Conservation (phyloP, 2,329 filamentous ascomycete genomes). For the Fusarium sp. region DNA sequence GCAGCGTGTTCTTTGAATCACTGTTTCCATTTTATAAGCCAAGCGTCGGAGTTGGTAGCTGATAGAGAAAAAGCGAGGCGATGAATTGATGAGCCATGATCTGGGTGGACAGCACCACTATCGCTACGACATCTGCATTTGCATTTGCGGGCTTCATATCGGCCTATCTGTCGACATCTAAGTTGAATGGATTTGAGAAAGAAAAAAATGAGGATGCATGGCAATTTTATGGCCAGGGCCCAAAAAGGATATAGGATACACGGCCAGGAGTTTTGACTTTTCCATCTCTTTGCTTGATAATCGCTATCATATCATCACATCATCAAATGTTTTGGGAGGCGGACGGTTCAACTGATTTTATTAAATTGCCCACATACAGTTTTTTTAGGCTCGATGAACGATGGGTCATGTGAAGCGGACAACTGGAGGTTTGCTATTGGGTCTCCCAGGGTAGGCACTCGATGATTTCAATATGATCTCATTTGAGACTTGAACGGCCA, state of each 20-base stretch:
- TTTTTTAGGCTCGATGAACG: constrained; percentile 14
- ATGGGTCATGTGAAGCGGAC: neutral
- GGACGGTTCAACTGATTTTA: constrained; percentile 31
- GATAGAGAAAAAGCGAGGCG: constrained; percentile 41
- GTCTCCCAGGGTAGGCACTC: neutral
- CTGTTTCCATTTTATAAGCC: constrained; percentile 31
- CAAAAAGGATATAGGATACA: constrained; percentile 53
- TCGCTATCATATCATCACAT: constrained; percentile 17
- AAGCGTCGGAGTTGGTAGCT: constrained; percentile 35
- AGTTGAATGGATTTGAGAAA: constrained; percentile 39
- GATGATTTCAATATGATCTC: constrained; percentile 1
- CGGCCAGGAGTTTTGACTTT: constrained; percentile 49
- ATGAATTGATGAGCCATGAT: constrained; percentile 45
- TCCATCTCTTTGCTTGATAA: constrained; percentile 34
- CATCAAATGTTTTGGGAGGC: constrained; percentile 33
- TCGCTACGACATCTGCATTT: constrained; percentile 34
- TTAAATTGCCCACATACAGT: constrained; percentile 19
- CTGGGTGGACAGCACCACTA: constrained; percentile 29
- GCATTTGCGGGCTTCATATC: constrained; percentile 32
- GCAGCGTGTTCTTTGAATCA: constrained; percentile 25
- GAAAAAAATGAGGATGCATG: constrained; percentile 45
- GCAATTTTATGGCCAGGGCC: constrained; percentile 46
- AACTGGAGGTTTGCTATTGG: neutral
- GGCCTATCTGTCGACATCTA: constrained; percentile 29
- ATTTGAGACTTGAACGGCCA: neutral